Base-by-base conservation (phyloP, 2,329 filamentous ascomycete genomes). In the Ascocoryne sarcoides region DNA sequence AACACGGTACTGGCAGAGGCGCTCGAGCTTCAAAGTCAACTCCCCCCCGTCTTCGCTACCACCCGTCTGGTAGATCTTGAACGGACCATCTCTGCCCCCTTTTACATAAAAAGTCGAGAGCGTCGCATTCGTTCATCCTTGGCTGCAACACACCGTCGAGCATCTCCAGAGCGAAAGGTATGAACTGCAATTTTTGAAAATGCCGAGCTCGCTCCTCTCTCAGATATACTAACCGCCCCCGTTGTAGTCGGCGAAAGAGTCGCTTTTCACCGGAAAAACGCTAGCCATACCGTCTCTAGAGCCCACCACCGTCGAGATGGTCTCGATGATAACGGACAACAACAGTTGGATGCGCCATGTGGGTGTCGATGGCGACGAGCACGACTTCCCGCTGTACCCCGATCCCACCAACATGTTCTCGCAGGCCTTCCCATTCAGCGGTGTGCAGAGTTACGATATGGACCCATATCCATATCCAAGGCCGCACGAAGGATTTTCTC, bases 231-330 rank as follows among this genome's bases (percentile, higher is more conserved):
- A 12, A 26, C 12, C 23, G 7, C 7, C 12, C 23, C 23, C n/a
- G n/a, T n/a, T 23, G 16, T 10, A 17, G 15, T 35, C 53, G 52
- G 51, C 45, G 47, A 46, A 43, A 42, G 39, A 46, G 47, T 52
- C 52, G 51, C 47, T 50, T 47, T 40, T 36, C 38, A 28, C 39
- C 36, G 40, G 40, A 44, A 45, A 52, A 39, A 32, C 47, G 42
- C 50, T 46, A 47, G 46, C 48, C 42, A 40, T 49, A 45, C 48
- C 43, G 53, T 55, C 51, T 53, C 0, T 88, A 88, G 1, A 71
- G 94, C 17, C 73, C 95, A 35, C 86, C 85, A 5, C 23, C 23
- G 12, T 26, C 23, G 23, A 73, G 77, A 17, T 68, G 87, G 9
- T 86, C 80, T 2, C 67, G 73, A 5, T 83, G 81, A 7, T 26